These are phyloP conservation scores for Sclerotinia minor DNA, from an alignment of 2,329 filamentous ascomycete genomes.

Conservation along the genomic window DNA sequence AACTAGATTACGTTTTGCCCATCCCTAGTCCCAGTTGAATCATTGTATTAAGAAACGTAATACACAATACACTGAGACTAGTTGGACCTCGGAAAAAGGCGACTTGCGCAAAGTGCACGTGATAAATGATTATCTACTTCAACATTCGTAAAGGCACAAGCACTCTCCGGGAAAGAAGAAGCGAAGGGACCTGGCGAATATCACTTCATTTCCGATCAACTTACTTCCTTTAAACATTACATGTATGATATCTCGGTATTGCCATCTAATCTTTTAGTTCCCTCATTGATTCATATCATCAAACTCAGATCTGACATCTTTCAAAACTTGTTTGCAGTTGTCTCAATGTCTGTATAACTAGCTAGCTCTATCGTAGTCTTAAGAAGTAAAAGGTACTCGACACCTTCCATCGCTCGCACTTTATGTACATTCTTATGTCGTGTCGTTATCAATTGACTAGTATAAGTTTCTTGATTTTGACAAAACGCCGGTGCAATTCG, in stretches of 20 bases:
- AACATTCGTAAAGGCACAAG: too few relatives aligned
- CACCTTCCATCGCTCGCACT: not conserved
- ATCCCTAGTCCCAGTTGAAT: too few relatives aligned
- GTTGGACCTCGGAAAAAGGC: not conserved
- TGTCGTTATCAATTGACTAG: constrained; percentile 12
- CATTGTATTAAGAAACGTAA: not conserved
- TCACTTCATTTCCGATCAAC: too few relatives aligned
- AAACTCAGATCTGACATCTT: not conserved
- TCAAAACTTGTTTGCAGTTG: not conserved
- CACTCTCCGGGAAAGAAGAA: not conserved
- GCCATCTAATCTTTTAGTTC: not conserved
- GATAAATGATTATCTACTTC: not conserved
- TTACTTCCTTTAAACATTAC: too few relatives aligned
- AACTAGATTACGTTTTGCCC: too few relatives aligned
- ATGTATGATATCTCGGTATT: not conserved
- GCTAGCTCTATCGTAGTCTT: constrained; percentile 10
- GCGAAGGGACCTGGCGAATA: too few relatives aligned
- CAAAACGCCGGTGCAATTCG: constrained; percentile 19
- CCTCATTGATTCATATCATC: not conserved
- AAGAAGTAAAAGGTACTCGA: not conserved
- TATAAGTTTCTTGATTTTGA: not conserved
- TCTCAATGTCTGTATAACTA: constrained; percentile 5
- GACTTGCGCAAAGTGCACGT: not conserved
- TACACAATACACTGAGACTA: not conserved
- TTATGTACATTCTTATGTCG: constrained; percentile 19